Conservation (phyloP, 148 eudicot genomes). For the Tetragonia tetragonoides region DNA sequence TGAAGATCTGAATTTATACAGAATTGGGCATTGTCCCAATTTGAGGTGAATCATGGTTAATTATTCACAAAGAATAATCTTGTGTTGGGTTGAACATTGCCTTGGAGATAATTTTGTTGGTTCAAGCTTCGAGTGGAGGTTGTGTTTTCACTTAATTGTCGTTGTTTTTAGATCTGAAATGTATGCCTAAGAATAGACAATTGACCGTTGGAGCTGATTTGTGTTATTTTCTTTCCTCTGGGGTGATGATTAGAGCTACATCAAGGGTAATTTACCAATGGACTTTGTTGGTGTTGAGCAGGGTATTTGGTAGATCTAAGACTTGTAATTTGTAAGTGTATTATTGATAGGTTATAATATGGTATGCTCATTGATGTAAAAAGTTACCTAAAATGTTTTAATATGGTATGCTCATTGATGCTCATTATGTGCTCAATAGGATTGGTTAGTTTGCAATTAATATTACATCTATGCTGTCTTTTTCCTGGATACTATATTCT, state of each 20-base stretch:
- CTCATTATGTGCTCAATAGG: not conserved
- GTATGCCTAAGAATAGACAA: not conserved
- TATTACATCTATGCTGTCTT: not conserved
- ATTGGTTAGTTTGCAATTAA: not conserved
- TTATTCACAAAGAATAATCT: not conserved
- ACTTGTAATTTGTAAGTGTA: too few relatives aligned
- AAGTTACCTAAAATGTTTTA: not conserved
- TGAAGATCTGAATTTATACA: not conserved
- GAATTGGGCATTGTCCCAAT: not conserved
- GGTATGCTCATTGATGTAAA: slow-evolving; percentile 1
- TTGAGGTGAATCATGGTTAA: not conserved
- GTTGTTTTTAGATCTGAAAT: slow-evolving; percentile 5
- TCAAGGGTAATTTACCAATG: not conserved
- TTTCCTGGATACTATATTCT: not conserved
- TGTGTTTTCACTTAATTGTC: not conserved
- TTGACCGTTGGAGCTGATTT: not conserved
- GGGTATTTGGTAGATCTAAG: not conserved
- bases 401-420: not conserved
- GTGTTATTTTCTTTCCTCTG: not conserved
- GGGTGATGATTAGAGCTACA: not conserved
- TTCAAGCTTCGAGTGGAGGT: not conserved
- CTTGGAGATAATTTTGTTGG: not conserved
- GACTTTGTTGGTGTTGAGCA: not conserved
- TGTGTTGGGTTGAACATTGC: not conserved
- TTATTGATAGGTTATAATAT: not conserved